Evolutionary conservation across 1,284 basidiomycete genomes (phyloP), one percentile per base, ranked within the genome.

Genomic region (Ustilago hordei): DNA sequence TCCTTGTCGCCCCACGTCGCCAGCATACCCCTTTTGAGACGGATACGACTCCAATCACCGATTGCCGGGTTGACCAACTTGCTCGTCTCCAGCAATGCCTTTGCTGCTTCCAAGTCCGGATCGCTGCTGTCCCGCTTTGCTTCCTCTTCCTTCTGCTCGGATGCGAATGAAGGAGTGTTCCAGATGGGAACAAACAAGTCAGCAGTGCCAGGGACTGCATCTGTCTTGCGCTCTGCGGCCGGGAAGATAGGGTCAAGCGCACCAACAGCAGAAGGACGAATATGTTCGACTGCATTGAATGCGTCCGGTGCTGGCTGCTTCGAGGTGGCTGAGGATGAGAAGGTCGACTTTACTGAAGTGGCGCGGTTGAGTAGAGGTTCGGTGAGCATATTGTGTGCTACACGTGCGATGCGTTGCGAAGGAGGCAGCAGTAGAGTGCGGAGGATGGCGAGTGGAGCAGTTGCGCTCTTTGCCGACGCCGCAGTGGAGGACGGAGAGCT

Each of bases 1-100:
- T 86, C 84, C 38, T 80, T 69, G 35, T 78, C 78, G 32, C 84
- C 84, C 81, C 82, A 86, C 8, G 71, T 63, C 52, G 84, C 84
- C 32, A 81, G 69, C 60, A 82, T 70, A 32, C 82, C 82, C 19
- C 65, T 56, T 35, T 74, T 64, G 19, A 84, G 60, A 5, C 57
- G 57, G 53, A 86, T 79, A 12, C 59, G 61, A 15, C 64, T 68
- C 84, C 84, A 86, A 50, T 83, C 81, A 39, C 81, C 84, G 12
- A 80, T 71, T 19, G 76, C 75, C 1, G 84, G 84, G 32, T 73
- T 80, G 53, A 85, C 56, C 8, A 85, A 66, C 34, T 75, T 75
- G 61, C 75, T 65, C 3, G 55, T 63, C n/a, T 84, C 81, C 3
- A 84, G 60, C 17, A 67, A 43, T 1, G 32, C n/a, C 4, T 63